Conservation (phyloP, 2,329 filamentous ascomycete genomes). For the Talaromyces funiculosus region DNA sequence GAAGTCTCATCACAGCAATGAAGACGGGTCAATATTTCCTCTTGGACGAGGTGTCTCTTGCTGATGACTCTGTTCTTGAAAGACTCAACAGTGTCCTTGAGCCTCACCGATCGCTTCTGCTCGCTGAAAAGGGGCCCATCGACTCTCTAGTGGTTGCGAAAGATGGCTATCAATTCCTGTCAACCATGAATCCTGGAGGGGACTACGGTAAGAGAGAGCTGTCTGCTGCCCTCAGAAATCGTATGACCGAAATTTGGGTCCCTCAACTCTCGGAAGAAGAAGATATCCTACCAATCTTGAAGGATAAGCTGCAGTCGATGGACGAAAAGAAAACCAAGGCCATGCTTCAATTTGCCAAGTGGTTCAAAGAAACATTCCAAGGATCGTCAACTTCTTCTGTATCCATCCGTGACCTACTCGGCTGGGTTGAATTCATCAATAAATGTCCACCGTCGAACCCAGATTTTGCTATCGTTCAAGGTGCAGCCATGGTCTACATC, state of each 20-base stretch:
- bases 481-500: slow-evolving; percentile 90
- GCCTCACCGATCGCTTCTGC: slow-evolving; percentile 72
- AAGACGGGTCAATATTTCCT: slow-evolving; percentile 83
- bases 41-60: slow-evolving; percentile 94
- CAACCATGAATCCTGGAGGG: slow-evolving; percentile 98
- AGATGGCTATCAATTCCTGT: slow-evolving; percentile 87
- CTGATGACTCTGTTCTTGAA: slow-evolving; percentile 94
- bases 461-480: slow-evolving; percentile 62
- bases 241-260: slow-evolving; percentile 99
- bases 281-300: slow-evolving; percentile 82
- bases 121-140: slow-evolving; percentile 87
- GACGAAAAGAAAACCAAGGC: slow-evolving; percentile 53
- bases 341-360: slow-evolving; percentile 83
- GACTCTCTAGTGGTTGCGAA: slow-evolving; percentile 72
- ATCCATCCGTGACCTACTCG: slow-evolving; percentile 85
- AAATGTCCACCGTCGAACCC: slow-evolving; percentile 48
- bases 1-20: slow-evolving; percentile 91
- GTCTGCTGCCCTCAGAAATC: slow-evolving; percentile 88
- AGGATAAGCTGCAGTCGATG: slow-evolving; percentile 59
- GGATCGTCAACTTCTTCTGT: slow-evolving; percentile 70
- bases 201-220: slow-evolving; percentile 98
- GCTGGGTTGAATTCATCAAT: slow-evolving; percentile 93
- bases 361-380: slow-evolving; percentile 80
- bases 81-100: slow-evolving; percentile 95
- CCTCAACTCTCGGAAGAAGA: slow-evolving; percentile 76